A percentile compares a stretch with the other conserved stretches of the same genome.
These are phyloP conservation scores for Penicillium ucsense DNA, from an alignment of 495 filamentous ascomycete species.

Conservation along the genomic window DNA sequence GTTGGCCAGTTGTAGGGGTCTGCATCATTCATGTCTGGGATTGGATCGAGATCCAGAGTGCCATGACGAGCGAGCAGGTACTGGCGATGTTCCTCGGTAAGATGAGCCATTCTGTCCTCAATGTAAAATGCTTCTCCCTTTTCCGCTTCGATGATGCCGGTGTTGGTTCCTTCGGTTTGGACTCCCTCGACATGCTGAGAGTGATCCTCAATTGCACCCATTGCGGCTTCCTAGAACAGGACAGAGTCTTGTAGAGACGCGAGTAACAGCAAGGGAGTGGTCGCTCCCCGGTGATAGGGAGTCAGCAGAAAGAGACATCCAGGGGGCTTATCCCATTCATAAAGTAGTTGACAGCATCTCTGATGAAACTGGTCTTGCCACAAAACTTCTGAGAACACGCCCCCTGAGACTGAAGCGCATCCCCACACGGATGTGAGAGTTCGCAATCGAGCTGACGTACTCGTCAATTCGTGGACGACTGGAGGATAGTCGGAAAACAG, in stretches of 20 bases:
- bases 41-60: constrained; percentile 40
- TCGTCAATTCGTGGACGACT: no score
- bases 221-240: background rate
- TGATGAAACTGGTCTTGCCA: no score
- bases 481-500: no score
- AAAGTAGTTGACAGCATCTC: no score
- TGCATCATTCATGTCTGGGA: constrained; percentile 34
- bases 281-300: no score
- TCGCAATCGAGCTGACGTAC: no score
- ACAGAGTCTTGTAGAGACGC: background rate
- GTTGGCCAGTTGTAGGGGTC: constrained; percentile 47
- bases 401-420: no score
- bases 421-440: no score
- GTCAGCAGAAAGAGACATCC: no score
- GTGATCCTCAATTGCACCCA: constrained; percentile 10
- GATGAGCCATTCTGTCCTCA: constrained; percentile 14
- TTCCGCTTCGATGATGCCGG: constrained; percentile 6
- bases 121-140: constrained; percentile 11
- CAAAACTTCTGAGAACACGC: no score
- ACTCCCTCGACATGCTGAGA: constrained; percentile 12
- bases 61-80: constrained; percentile 39
- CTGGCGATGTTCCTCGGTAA: constrained; percentile 23
- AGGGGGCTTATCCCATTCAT: no score
- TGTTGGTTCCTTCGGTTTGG: constrained; percentile 6
- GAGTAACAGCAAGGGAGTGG: background rate